Evolutionary conservation across 2,329 filamentous ascomycete genomes (phyloP), one percentile per base, ranked within the genome.

Genomic region (Emericellopsis cladophorae): DNA sequence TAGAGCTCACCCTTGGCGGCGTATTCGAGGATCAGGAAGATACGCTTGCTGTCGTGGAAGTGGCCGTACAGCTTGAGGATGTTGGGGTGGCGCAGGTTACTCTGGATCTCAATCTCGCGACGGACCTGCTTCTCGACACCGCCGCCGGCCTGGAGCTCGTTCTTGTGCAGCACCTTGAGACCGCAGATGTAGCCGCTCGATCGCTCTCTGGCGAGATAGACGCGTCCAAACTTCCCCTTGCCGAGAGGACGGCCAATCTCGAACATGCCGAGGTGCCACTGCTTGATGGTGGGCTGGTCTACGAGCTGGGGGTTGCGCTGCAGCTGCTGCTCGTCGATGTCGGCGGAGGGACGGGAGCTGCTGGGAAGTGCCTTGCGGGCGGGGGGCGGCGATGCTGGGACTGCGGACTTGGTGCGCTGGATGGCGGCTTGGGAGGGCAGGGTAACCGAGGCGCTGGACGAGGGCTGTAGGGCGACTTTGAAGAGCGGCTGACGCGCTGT

Each of bases 231-330:
- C 57, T 92, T 93, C 47, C 85, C 85, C 64, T 92, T 92, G 40
- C 85, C 85, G 4, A 93, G 68, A 1, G 85, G 84, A 50, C 86
- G 83, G 32, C 85, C 85, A 48, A 93, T 94, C 60, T 95, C 88
- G 58, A 94, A 94, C 85, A 93, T 93, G 61, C 86, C 84, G 4
- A 95, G 76, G 56, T 94, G 86, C 62, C 89, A 89, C 50, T 87
- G 62, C 51, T 76, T 79, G 35, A 72, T 72, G 46, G 58, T 53
- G 31, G 77, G 71, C 53, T 81, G 76, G 37, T 59, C 59, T 16
- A 46, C 40, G 14, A 56, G 56, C 48, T 59, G 41, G 33, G 37
- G 38, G 4, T 46, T 41, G 10, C 40, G 37, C 22, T 37, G 38
- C 14, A 32, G 36, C 15, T 14, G 35, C 34, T 44, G 33, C 18